A percentile compares a stretch with the other conserved stretches of the same genome.
Evolutionary conservation across 768 basidiomycete species (phyloP).

Genomic region (Mycena latifolia): DNA sequence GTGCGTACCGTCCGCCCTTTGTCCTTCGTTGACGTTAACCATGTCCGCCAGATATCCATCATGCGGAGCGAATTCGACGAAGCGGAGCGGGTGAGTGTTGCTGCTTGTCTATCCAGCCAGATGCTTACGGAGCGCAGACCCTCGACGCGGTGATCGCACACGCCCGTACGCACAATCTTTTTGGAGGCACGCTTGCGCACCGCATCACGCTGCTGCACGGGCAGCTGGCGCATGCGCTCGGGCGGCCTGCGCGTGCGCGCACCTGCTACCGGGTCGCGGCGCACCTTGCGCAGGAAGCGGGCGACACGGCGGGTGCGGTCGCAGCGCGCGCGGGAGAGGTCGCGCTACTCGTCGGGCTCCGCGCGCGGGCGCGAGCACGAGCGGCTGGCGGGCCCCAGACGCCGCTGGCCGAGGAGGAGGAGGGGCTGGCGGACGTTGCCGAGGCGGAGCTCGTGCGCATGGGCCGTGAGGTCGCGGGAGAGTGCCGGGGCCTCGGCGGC

Average conservation of each 20-base stretch:
- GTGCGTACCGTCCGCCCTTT: slow-evolving; percentile 53
- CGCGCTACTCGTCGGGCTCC: slow-evolving; percentile 62
- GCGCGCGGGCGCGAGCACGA: slow-evolving; percentile 32
- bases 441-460: slow-evolving; percentile 46
- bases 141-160: slow-evolving; percentile 69
- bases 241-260: slow-evolving; percentile 63
- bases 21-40: background rate
- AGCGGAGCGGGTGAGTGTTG: slow-evolving; percentile 64
- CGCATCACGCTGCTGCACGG: slow-evolving; percentile 78
- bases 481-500: slow-evolving; percentile 66
- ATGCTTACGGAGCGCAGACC: slow-evolving; percentile 43
- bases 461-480: slow-evolving; percentile 53
- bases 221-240: slow-evolving; percentile 79
- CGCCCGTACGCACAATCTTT: slow-evolving; percentile 69
- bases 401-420: slow-evolving; percentile 36
- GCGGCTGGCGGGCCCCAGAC: slow-evolving; percentile 31
- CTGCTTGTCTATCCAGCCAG: background rate
- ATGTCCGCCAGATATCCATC: slow-evolving; percentile 63
- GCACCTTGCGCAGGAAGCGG: slow-evolving; percentile 50
- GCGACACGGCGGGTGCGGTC: slow-evolving; percentile 36
- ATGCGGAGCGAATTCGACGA: slow-evolving; percentile 77
- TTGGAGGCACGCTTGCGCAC: slow-evolving; percentile 62
- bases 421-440: slow-evolving; percentile 35
- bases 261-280: slow-evolving; percentile 76
- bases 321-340: slow-evolving; percentile 67